Conservation (phyloP, 2,329 filamentous ascomycete genomes). For the Meredithiella fracta region DNA sequence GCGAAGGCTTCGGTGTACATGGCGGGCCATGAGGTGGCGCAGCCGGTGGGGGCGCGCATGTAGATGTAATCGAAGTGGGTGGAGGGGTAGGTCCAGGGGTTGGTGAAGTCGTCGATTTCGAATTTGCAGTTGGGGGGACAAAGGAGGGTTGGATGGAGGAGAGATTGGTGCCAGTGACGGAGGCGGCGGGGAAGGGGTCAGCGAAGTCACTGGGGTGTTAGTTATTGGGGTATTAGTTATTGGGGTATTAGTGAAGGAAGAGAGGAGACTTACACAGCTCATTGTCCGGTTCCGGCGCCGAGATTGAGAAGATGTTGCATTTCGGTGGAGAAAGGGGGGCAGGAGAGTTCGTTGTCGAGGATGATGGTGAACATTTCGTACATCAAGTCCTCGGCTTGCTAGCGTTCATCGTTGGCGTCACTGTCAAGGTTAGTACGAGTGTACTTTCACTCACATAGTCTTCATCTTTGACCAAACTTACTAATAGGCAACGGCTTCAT, state of each 20-base stretch:
- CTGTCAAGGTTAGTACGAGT: conserved; percentile 10
- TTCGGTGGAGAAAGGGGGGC: conserved; percentile 21
- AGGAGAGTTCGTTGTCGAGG: conserved; percentile 19
- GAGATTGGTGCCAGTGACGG: conserved; percentile 37
- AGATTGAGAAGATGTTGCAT: conserved; percentile 21
- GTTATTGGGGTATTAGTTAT: not conserved
- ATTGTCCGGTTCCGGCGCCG: conserved; percentile 24
- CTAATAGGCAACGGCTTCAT: conserved; percentile 26
- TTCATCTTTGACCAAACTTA: conserved; percentile 1
- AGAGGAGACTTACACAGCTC: conserved; percentile 21
- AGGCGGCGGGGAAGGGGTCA: conserved; percentile 28
- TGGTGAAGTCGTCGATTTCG: conserved; percentile 45
- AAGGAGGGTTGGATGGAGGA: conserved; percentile 40
- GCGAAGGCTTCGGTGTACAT: conserved; percentile 31
- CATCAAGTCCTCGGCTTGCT: conserved; percentile 20
- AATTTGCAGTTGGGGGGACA: conserved; percentile 48
- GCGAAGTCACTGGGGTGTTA: conserved; percentile 17
- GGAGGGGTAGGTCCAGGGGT: conserved; percentile 29
- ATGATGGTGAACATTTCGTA: conserved; percentile 20
- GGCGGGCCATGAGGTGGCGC: conserved; percentile 34
- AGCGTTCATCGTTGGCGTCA: conserved; percentile 19
- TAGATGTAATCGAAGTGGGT: conserved; percentile 43
- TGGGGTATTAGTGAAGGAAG: not conserved
- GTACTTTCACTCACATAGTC: not conserved
- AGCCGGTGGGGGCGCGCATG: conserved; percentile 35